Conservation (phyloP, 805 yeast species). For the Teunomyces atbi region DNA sequence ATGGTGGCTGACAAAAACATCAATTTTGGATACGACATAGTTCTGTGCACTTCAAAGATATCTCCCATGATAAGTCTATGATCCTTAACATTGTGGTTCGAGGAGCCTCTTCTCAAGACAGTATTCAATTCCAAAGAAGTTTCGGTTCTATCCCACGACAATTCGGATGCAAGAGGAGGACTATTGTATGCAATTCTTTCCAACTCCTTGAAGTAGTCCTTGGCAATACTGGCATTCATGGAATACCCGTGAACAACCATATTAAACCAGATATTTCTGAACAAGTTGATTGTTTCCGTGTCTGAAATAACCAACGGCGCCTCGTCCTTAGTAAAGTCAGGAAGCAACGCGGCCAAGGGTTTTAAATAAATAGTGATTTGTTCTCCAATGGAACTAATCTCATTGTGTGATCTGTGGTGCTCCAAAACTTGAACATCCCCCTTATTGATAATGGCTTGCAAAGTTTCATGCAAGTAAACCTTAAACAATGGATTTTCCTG, state of each 20-base stretch:
- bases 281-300: conserved; percentile 53
- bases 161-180: conserved; percentile 28
- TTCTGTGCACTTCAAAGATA: conserved; percentile 49
- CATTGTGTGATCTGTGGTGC: conserved; percentile 76
- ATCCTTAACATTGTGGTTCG: conserved; percentile 72
- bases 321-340: conserved; percentile 45
- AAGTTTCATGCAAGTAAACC: conserved; percentile 61
- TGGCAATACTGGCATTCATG: conserved; percentile 53
- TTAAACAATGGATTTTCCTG: conserved; percentile 41
- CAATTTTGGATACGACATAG: conserved; percentile 67
- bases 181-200: conserved; percentile 78
- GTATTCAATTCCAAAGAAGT: conserved; percentile 91
- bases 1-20: conserved; percentile 86
- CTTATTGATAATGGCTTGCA: conserved; percentile 64
- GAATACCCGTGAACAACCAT: conserved; percentile 87
- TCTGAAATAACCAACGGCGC: conserved; percentile 45
- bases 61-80: conserved; percentile 63
- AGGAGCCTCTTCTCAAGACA: conserved; percentile 84
- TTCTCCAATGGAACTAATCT: conserved; percentile 66
- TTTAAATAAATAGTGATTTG: conserved; percentile 62
- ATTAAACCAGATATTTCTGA: conserved; percentile 93
- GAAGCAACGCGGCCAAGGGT: conserved; percentile 76
- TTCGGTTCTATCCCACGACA: conserved; percentile 66
- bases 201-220: conserved; percentile 47
- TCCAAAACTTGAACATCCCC: conserved; percentile 78